These are phyloP conservation scores for Phytophthora citricola DNA, from an alignment of 352 stramenopile species.

Conservation along the genomic window DNA sequence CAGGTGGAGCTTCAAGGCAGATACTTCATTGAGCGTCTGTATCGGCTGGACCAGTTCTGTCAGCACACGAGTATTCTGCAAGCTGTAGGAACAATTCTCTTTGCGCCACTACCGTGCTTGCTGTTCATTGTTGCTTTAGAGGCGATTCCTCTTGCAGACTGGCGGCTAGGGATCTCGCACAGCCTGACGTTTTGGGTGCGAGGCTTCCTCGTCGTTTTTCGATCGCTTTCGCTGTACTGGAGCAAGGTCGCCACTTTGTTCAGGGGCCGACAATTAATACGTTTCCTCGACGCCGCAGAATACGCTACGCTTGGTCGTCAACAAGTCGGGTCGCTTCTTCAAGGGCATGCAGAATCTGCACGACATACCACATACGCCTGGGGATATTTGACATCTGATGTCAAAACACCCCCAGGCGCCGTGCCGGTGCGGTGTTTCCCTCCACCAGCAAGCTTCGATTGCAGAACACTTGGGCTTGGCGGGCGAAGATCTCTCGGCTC, in stretches of 20 bases:
- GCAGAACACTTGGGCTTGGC: too few relatives aligned
- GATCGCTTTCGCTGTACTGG: slow-evolving; percentile 21
- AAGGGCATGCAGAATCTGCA: too few relatives aligned
- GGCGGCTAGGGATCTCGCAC: slow-evolving; percentile 8
- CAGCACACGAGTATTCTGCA: slow-evolving; percentile 1
- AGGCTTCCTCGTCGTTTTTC: slow-evolving; percentile 23
- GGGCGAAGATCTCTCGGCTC: too few relatives aligned
- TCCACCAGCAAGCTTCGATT: too few relatives aligned
- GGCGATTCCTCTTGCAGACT: slow-evolving; percentile 30
- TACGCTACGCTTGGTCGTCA: too few relatives aligned
- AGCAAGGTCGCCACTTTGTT: slow-evolving; percentile 35
- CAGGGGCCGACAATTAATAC: slow-evolving; percentile 53
- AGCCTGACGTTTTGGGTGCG: slow-evolving; percentile 32
- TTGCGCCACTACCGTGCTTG: slow-evolving; percentile 29
- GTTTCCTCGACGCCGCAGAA: too few relatives aligned
- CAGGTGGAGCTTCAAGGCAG: slow-evolving; percentile 41
- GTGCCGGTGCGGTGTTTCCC: too few relatives aligned
- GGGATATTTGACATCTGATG: too few relatives aligned
- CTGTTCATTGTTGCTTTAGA: slow-evolving; percentile 20
- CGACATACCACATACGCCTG: too few relatives aligned
- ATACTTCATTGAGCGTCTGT: slow-evolving; percentile 33
- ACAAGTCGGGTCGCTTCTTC: too few relatives aligned
- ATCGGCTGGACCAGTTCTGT: slow-evolving; percentile 18
- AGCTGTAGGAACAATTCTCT: slow-evolving; percentile 1
- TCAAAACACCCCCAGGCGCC: too few relatives aligned